Evolutionary conservation across 257 asterid genomes (phyloP), one percentile per base, ranked within the genome.

Genomic region (Leonotis leonurus): DNA sequence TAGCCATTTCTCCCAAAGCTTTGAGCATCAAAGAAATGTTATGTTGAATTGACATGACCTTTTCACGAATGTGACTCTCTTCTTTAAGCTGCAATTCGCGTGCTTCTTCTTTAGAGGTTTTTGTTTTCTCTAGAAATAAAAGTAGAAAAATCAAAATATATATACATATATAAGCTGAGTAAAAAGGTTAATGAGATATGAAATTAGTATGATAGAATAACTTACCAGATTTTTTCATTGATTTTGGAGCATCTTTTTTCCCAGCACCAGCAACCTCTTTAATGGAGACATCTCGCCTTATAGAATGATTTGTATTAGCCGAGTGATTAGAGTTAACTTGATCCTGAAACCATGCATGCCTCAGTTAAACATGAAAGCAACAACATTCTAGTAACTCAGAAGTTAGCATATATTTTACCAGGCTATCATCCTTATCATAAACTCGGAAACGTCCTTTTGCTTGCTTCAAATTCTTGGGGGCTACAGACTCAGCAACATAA

Each of bases 51-150:
- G 65, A 68, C 69, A 62, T 53, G 67, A 89, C 86, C 80, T 71
- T 86, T 56, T 82, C 81, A 56, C 97, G 97, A 64, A 92, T 73
- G 57, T 36, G 44, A 40, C 82, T 74, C 81, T 92, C 99, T 77
- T 89, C 99, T 75, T 71, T 81, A 48, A 92, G 94, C 87, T 81
- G 97, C 88, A 85, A 71, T 48, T 89, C 99, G 49, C 94, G 99
- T 16, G 97, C 99, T 81, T 92, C 99, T 80, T 92, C 99, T 80
- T 92, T 92, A 37, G 99, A 93, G 30, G 87, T 83, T 68, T 92
- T 92, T 64, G 82, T 74, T 81, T 89, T 92, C 53, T 92, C 99
- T 86, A 64, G 26, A 76, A 54, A 41, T 57, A 64, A 58, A 8
- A 65, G 21, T 11, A 21, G 16, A 54, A 58, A 20, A 49, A 60